Evolutionary conservation across 495 filamentous ascomycete species (phyloP), one percentile per base, ranked within the genome.

Genomic region (Cryomyces antarcticus): DNA sequence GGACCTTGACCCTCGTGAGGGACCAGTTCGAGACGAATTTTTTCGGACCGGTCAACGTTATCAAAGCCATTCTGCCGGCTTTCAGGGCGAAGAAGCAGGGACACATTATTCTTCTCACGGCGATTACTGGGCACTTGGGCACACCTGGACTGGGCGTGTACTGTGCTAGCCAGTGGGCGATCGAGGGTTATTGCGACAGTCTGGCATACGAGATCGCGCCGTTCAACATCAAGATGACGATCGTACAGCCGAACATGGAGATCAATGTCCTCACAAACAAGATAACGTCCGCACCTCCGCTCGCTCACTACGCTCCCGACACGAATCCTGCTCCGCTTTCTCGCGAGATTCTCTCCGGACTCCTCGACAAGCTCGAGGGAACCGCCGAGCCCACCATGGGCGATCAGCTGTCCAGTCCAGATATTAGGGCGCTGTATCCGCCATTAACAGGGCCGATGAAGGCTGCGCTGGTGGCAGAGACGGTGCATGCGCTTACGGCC

Each of bases 141-240:
- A 94, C 88, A 3, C 89, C 89, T 0, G 83, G 85, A 10, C 72
- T 96, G 57, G 72, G 82, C 37, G 80, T 89, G 68, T 92, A 89
- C 57, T 85, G 82, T 51, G 86, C 89, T 37, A 77, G 83, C 27
- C 84, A 82, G 35, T 94, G 92, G 85, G 89, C 88, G 6, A 71
- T 96, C 5, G 89, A 97, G 60, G 89, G 89, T n/a, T 94, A 89
- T 58, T 93, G 85, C 61, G 88, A 94, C 60, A 89, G 83, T 39
- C 67, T 97, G 7, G 87, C 87, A 1, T 97, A 93, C 63, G 89
- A 97, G 61, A 80, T 97, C 42, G 89, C 89, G 0, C 89, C 89
- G 1, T 96, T 95, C 69, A 93, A 93, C 59, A 75, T 96, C 66
- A 93, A 88, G 59, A 71, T 95, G 52, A 93, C 84, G 33, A 87